phyloP scores from a whole-genome alignment of 169 alveolate species.

The Blepharisma undulans region DNA sequence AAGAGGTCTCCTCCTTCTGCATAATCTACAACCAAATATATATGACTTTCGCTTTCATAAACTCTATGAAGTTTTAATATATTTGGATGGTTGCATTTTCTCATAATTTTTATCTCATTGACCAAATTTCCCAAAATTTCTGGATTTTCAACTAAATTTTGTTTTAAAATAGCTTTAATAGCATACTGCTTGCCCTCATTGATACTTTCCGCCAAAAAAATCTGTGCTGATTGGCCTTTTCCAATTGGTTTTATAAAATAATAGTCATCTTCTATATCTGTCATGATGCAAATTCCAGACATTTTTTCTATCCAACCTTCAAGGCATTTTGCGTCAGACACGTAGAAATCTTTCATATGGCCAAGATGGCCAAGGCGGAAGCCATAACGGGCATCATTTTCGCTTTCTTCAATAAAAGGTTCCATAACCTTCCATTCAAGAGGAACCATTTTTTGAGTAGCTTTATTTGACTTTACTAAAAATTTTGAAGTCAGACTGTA shows the following conservation, averaged over 20 bases:
- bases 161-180: background rate
- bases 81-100: conserved; percentile 47
- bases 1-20: conserved; percentile 77
- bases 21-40: conserved; percentile 63
- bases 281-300: background rate
- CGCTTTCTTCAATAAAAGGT: background rate
- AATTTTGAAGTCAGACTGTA: background rate
- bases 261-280: conserved; percentile 8
- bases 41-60: background rate
- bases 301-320: background rate
- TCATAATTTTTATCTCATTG: conserved; percentile 89
- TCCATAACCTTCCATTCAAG: background rate
- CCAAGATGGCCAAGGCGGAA: background rate
- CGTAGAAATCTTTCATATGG: background rate
- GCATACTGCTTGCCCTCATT: background rate
- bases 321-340: background rate
- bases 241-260: conserved; percentile 11
- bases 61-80: background rate
- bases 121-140: conserved; percentile 72
- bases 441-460: background rate
- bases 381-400: background rate
- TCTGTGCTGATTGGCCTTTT: background rate
- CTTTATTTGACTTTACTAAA: background rate
- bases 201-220: background rate
- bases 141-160: background rate